Evolutionary conservation across 2,329 filamentous ascomycete genomes (phyloP).

Genomic region (Bertia moriformis): DNA sequence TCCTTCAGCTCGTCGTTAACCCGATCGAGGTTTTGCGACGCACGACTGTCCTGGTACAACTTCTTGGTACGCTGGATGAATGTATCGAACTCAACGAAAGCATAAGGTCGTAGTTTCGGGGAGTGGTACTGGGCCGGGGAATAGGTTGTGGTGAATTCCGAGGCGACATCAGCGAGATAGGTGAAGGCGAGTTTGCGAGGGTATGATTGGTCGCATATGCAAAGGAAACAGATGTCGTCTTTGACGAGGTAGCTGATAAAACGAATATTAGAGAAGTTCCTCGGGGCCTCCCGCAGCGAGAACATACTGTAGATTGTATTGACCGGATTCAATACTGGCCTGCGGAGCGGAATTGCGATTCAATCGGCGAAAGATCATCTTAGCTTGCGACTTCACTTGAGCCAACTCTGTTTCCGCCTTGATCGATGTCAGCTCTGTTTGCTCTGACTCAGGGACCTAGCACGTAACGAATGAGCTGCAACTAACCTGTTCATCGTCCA

Average conservation of each 20-base stretch:
- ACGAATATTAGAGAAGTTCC: neutral
- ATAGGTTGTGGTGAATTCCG: constrained; percentile 84
- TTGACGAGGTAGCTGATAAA: constrained; percentile 64
- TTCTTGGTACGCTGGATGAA: constrained; percentile 89
- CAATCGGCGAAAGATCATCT: constrained; percentile 45
- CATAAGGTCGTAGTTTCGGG: constrained; percentile 71
- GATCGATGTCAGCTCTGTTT: neutral
- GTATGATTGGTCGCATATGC: constrained; percentile 85
- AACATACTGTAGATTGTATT: constrained; percentile 50
- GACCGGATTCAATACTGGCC: constrained; percentile 48
- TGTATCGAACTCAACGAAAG: constrained; percentile 94
- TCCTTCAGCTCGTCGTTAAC: constrained; percentile 94
- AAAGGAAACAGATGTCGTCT: constrained; percentile 74
- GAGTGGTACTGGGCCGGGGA: constrained; percentile 57
- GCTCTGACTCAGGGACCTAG: neutral
- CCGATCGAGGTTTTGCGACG: constrained; percentile 82
- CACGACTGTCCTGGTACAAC: constrained; percentile 83
- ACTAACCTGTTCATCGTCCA: constrained; percentile 44
- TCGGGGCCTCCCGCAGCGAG: constrained; percentile 43
- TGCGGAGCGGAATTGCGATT: constrained; percentile 48
- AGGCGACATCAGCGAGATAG: constrained; percentile 81
- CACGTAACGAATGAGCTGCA: constrained; percentile 1
- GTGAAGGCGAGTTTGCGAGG: constrained; percentile 97
- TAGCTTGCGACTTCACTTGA: constrained; percentile 46
- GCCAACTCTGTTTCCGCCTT: constrained; percentile 41